These are phyloP conservation scores for Penicillium lividum DNA, from an alignment of 495 filamentous ascomycete species.

Conservation along the genomic window DNA sequence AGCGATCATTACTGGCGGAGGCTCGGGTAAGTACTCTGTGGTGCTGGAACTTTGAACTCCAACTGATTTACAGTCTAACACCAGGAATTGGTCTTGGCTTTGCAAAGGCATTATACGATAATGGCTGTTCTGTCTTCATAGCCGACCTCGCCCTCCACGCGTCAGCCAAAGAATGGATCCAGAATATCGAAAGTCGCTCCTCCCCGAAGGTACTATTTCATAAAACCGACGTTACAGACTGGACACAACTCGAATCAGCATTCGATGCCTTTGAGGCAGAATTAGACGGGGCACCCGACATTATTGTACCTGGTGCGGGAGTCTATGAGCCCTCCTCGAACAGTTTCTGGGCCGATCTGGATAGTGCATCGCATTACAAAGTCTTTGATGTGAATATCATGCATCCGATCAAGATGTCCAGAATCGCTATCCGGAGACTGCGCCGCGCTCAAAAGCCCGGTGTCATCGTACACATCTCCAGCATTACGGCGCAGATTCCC, in stretches of 20 bases:
- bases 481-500: background rate
- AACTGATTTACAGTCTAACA: background rate
- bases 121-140: background rate
- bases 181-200: background rate
- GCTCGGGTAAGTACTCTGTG: background rate
- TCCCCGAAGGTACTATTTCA: background rate
- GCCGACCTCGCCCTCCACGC: background rate
- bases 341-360: background rate
- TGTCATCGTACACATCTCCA: background rate
- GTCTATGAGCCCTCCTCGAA: background rate
- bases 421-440: background rate
- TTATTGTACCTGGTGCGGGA: background rate
- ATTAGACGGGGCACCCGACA: background rate
- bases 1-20: conserved; percentile 1
- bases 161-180: conserved; percentile 1
- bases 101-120: background rate
- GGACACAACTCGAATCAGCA: conserved; percentile 1
- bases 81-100: background rate
- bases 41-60: background rate
- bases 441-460: background rate
- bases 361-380: background rate
- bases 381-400: background rate
- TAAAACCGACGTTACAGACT: background rate
- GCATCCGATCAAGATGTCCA: conserved; percentile 1
- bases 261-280: background rate